Base-by-base conservation (phyloP, 345 rosid species). In the Boechera stricta region DNA sequence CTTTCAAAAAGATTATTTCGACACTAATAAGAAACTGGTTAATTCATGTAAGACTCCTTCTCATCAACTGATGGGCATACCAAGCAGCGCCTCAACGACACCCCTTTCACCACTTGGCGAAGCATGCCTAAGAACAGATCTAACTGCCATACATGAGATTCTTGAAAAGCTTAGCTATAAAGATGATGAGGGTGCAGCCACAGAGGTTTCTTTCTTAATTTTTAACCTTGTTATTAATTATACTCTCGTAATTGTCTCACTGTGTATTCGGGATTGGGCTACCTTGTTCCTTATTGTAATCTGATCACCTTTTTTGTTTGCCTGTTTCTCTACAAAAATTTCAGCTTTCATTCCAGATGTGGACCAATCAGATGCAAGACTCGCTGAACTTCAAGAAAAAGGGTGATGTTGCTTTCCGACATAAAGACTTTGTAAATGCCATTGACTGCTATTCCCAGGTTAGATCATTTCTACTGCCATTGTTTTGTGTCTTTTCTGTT, bases 301-400 rank as follows among this genome's bases (percentile, higher is more conserved):
- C 77, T 77, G 9, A 28, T 71, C 10, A 71, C 65, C 13, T 48
- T 38, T 55, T 33, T 60, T 31, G 67, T 32, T 57, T 62, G 15
- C 29, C 53, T 45, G 4, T 0, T 55, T 54, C 29, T 63, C 18
- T 64, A 60, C 62, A 39, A 71, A 77, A 69, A 10, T 69, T 67
- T 70, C 90, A 94, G 97, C 98, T 94, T 57, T 92, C 98, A 5
- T 94, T 94, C 87, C 97, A 94, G 71, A 92, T 94, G 95, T 92
- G 97, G 98, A 94, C 97, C 16, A 88, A 92, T 78, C 95, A 94
- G 83, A 92, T 92, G 98, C 90, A 88, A 76, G 97, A 92, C 77
- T 92, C 94, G 5, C 73, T 90, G 42, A 90, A 84, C 64, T 84
- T 81, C n/a, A 90, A 90, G 97, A 94, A 94, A 80, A 89, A 84